These are phyloP conservation scores for Rugosomyces carneus DNA, from an alignment of 1,284 basidiomycete species.

Conservation along the genomic window DNA sequence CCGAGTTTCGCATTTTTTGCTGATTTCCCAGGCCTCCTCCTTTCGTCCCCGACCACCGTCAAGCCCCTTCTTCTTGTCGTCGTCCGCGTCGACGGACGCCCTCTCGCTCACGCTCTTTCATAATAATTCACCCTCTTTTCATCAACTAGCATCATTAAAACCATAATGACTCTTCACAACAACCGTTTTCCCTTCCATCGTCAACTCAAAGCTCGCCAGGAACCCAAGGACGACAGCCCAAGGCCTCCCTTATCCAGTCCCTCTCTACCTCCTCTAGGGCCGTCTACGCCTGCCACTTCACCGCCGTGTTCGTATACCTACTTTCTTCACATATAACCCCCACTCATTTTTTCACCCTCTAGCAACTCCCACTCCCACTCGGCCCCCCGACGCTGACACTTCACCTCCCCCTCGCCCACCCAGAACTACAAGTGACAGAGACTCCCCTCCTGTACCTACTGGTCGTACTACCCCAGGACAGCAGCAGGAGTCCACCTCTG, in stretches of 20 bases:
- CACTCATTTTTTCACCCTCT: too few relatives aligned
- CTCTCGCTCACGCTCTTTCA: conserved; percentile 10
- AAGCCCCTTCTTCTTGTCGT: not conserved
- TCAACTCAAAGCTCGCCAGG: conserved; percentile 12
- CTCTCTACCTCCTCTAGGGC: too few relatives aligned
- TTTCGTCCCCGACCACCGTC: not conserved
- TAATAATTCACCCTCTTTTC: conserved; percentile 9
- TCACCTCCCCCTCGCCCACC: too few relatives aligned
- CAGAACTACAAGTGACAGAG: too few relatives aligned
- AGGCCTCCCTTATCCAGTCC: too few relatives aligned
- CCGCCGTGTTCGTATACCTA: too few relatives aligned
- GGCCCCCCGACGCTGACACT: too few relatives aligned
- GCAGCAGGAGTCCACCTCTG: not conserved
- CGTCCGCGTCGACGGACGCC: conserved; percentile 2
- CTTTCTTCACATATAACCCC: too few relatives aligned
- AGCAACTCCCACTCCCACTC: too few relatives aligned
- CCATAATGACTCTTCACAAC: conserved; percentile 15
- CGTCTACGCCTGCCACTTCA: too few relatives aligned
- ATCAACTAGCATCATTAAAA: not conserved
- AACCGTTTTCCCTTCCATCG: conserved; percentile 13
- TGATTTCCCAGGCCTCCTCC: conserved; percentile 9
- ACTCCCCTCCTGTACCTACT: not conserved
- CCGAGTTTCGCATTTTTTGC: not conserved
- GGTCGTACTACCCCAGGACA: too few relatives aligned
- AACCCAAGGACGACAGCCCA: too few relatives aligned